Percentiles rank a stretch among this genome's conserved stretches.
phyloP scores from a whole-genome alignment of 148 eudicot genomes.

The Silene latifolia region DNA sequence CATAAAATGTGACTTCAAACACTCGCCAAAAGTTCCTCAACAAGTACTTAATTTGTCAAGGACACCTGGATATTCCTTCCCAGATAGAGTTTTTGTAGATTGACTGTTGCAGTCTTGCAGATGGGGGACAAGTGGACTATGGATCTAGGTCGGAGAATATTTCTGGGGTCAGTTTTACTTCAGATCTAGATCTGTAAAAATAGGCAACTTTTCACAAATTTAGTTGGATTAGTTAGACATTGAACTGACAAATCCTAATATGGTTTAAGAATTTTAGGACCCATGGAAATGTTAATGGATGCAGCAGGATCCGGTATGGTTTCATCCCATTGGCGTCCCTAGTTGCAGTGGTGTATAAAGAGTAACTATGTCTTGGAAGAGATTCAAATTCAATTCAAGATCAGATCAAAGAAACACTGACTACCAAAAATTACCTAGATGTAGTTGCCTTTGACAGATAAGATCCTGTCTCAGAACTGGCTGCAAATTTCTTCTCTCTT shows the following conservation, averaged over 20 bases:
- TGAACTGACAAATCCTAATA: neutral
- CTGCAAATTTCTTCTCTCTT: slow-evolving; percentile 55
- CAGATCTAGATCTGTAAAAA: neutral
- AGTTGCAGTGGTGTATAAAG: neutral
- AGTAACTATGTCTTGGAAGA: neutral
- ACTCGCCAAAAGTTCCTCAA: neutral
- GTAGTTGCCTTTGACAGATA: slow-evolving; percentile 78
- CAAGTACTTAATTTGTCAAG: neutral
- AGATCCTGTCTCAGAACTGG: slow-evolving; percentile 57
- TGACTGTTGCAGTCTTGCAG: neutral
- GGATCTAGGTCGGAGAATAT: neutral
- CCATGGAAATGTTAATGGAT: neutral
- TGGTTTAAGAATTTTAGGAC: neutral
- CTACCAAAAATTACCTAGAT: slow-evolving; percentile 50
- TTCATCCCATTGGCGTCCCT: neutral
- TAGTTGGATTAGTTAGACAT: neutral
- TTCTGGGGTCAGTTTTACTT: no score
- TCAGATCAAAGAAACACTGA: slow-evolving; percentile 4
- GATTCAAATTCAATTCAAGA: neutral
- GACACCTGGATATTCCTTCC: neutral
- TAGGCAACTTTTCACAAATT: neutral
- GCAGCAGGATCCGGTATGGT: neutral
- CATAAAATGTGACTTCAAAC: neutral
- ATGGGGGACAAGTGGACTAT: no score
- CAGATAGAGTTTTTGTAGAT: neutral